Conservation (phyloP, 1,139 yeast species). For the Lodderomyces metapsilosis region DNA sequence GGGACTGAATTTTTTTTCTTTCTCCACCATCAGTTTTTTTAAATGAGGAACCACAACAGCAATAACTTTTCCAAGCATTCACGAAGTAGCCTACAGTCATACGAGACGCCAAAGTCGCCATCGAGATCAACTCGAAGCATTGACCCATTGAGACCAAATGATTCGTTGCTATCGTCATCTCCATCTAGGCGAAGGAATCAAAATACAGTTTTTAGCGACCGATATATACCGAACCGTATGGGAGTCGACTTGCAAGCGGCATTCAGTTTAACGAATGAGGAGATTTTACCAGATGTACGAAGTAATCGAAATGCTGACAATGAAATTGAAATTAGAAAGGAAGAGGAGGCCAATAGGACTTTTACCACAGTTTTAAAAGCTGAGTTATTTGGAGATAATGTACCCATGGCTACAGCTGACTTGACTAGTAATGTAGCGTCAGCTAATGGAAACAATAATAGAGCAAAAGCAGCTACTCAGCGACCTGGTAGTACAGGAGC, state of each 20-base stretch:
- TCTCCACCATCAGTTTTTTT: too few relatives aligned
- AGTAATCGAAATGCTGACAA: constrained; percentile 37
- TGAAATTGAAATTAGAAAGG: constrained; percentile 66
- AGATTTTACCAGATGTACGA: constrained; percentile 38
- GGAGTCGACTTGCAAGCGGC: constrained; percentile 91
- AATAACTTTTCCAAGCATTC: neutral
- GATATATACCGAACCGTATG: constrained; percentile 82
- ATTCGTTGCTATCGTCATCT: constrained; percentile 30
- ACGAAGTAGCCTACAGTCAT: constrained; percentile 10
- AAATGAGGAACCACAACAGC: neutral
- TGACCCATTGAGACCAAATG: constrained; percentile 34
- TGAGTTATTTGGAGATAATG: constrained; percentile 86
- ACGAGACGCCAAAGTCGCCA: constrained; percentile 43
- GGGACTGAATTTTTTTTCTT: too few relatives aligned
- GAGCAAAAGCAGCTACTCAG: constrained; percentile 5
- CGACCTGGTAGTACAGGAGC: constrained; percentile 6
- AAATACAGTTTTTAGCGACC: constrained; percentile 62
- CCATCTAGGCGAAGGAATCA: constrained; percentile 42
- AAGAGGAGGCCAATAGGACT: constrained; percentile 82
- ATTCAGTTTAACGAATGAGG: constrained; percentile 59
- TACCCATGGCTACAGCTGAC: constrained; percentile 54
- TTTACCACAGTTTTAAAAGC: constrained; percentile 84
- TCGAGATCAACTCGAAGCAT: constrained; percentile 36
- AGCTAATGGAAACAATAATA: constrained; percentile 5
- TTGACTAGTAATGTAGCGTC: constrained; percentile 15